phyloP scores from a whole-genome alignment of 192 early-diverging fungal genomes.

The Lobulomyces angularis region DNA sequence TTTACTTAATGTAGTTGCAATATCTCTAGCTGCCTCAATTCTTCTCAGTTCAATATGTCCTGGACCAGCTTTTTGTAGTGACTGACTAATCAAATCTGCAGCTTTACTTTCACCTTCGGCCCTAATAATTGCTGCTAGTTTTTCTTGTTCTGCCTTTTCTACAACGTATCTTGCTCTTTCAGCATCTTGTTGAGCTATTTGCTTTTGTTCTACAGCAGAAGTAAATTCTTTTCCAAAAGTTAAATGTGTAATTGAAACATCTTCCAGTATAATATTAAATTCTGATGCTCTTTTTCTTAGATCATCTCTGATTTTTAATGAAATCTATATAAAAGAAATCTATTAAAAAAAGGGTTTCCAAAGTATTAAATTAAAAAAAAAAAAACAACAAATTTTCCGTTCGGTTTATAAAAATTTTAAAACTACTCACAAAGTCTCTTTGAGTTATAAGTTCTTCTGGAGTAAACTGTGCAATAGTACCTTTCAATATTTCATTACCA shows the following conservation, averaged over 20 bases:
- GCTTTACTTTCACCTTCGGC: slow-evolving; percentile 97
- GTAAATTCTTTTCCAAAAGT: slow-evolving; percentile 99
- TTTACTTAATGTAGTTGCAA: slow-evolving; percentile 72
- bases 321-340: slow-evolving; percentile 38
- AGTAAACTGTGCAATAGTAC: slow-evolving; percentile 96
- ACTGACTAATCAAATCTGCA: slow-evolving; percentile 79
- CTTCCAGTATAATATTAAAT: slow-evolving; percentile 91
- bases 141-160: slow-evolving; percentile 97
- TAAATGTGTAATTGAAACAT: slow-evolving; percentile 98
- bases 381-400: slow-evolving; percentile 16
- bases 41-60: slow-evolving; percentile 90
- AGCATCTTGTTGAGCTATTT: slow-evolving; percentile 90
- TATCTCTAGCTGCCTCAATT: slow-evolving; percentile 95
- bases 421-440: slow-evolving; percentile 69
- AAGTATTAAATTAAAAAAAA: slow-evolving; percentile 3
- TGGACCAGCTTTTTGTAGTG: slow-evolving; percentile 81
- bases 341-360: not conserved
- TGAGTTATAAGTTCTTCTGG: slow-evolving; percentile 96
- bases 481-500: slow-evolving; percentile 98
- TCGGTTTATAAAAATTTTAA: too few species aligned
- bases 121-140: slow-evolving; percentile 87
- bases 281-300: slow-evolving; percentile 83
- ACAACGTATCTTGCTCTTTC: slow-evolving; percentile 97
- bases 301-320: slow-evolving; percentile 82
- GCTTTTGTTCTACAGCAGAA: slow-evolving; percentile 95